phyloP scores from a whole-genome alignment of 1,284 basidiomycete genomes.

The Ceratobasidium sp. region DNA sequence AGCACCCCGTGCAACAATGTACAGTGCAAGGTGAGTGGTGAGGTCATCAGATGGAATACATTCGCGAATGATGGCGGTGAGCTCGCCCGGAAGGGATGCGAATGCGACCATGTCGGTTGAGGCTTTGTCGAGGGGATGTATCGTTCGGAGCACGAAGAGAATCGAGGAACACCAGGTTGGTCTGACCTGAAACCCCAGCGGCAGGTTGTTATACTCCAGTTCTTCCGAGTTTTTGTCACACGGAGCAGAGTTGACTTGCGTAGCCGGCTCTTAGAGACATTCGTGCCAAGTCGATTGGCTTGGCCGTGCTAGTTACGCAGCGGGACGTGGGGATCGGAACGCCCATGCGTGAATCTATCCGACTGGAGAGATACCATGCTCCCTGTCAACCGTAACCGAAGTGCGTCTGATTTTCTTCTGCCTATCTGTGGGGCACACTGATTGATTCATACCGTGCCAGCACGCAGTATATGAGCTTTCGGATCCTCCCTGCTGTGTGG shows the following conservation, averaged over 20 bases:
- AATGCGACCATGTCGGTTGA: constrained; percentile 33
- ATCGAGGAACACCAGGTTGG: constrained; percentile 39
- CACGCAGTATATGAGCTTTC: not conserved
- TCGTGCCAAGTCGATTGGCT: not conserved
- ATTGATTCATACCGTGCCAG: constrained; percentile 11
- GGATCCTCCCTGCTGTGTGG: constrained; percentile 31
- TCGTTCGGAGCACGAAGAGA: constrained; percentile 23
- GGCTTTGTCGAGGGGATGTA: constrained; percentile 5
- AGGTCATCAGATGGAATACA: constrained; percentile 27
- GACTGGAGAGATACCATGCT: constrained; percentile 6
- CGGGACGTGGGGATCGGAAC: constrained; percentile 26
- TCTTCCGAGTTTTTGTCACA: constrained; percentile 18
- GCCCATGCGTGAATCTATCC: not conserved
- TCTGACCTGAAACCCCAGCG: constrained; percentile 30
- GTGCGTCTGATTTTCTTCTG: constrained; percentile 8
- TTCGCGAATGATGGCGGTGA: constrained; percentile 33
- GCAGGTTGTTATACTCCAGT: constrained; percentile 28
- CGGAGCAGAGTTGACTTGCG: constrained; percentile 8
- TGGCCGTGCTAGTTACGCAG: constrained; percentile 1
- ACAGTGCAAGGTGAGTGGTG: constrained; percentile 34
- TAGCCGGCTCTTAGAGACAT: not conserved
- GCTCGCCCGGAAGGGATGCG: constrained; percentile 32
- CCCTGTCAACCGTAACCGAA: constrained; percentile 18
- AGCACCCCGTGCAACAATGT: constrained; percentile 28
- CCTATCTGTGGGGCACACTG: not conserved